phyloP scores from a whole-genome alignment of 202 grass and related monocot genomes.

The Carex sylvatica region DNA sequence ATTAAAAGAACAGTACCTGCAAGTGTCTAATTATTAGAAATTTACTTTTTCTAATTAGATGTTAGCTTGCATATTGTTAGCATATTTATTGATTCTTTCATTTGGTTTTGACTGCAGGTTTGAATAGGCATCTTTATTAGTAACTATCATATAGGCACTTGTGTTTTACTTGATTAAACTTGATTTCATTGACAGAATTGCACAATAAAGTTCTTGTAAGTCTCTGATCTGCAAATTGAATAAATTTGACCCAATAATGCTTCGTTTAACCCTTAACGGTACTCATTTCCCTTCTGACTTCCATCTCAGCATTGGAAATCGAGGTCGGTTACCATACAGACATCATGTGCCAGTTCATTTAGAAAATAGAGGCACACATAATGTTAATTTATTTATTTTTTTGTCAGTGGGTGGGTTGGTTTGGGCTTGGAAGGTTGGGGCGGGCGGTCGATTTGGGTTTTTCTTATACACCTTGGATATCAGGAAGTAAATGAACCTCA shows the following conservation, averaged over 20 bases:
- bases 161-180: not conserved
- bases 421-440: not conserved
- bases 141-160: not conserved
- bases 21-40: not conserved
- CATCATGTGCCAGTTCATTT: not conserved
- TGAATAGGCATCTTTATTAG: not conserved
- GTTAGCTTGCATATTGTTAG: not conserved
- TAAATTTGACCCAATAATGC: not conserved
- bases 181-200: not conserved
- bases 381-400: not conserved
- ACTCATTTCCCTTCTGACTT: not conserved
- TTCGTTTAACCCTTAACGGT: not conserved
- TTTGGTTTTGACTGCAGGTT: not conserved
- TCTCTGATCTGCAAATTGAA: not conserved
- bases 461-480: not conserved
- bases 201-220: not conserved
- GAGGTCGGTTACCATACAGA: not conserved
- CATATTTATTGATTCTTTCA: slow-evolving; percentile 1
- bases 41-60: not conserved
- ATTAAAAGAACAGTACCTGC: not conserved
- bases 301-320: not conserved
- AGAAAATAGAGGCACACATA: not conserved
- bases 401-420: not conserved
- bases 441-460: not conserved
- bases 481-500: not conserved